Evolutionary conservation across 495 filamentous ascomycete genomes (phyloP).

Genomic region (Halenospora varia): DNA sequence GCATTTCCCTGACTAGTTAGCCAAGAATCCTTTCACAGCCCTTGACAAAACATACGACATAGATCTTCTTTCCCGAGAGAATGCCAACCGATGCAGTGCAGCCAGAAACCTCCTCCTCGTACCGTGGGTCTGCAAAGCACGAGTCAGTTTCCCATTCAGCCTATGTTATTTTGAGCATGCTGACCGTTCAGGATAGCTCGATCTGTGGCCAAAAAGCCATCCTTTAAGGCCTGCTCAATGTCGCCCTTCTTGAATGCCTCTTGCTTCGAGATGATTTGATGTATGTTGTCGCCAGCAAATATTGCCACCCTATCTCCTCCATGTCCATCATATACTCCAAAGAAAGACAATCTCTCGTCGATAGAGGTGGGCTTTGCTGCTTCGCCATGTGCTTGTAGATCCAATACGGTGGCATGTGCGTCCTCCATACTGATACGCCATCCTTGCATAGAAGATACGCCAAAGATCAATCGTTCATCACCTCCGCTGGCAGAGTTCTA

Average conservation of each 20-base stretch:
- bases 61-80: conserved; percentile 87
- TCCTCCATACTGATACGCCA: conserved; percentile 99
- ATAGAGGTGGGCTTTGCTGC: conserved; percentile 53
- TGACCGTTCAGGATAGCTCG: conserved; percentile 91
- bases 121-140: conserved; percentile 72
- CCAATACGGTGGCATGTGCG: conserved; percentile 82
- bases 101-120: conserved; percentile 96
- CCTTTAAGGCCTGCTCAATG: conserved; percentile 93
- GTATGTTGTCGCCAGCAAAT: conserved; percentile 88
- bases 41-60: conserved; percentile 67
- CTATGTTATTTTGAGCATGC: conserved; percentile 16
- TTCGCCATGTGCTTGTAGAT: conserved; percentile 61
- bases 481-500: conserved; percentile 84
- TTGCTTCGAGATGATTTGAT: conserved; percentile 91
- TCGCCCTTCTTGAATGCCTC: conserved; percentile 86
- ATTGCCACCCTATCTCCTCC: conserved; percentile 94
- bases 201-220: conserved; percentile 95
- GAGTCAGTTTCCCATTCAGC: conserved; percentile 18
- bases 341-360: conserved; percentile 82
- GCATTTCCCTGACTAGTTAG: conserved; percentile 71
- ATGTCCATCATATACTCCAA: conserved; percentile 97
- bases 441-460: conserved; percentile 98
- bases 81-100: conserved; percentile 92
- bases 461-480: conserved; percentile 89
- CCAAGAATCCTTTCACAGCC: background rate